Evolutionary conservation across 1,139 yeast species (phyloP).

Genomic region (Trichomonascaceae sp.): DNA sequence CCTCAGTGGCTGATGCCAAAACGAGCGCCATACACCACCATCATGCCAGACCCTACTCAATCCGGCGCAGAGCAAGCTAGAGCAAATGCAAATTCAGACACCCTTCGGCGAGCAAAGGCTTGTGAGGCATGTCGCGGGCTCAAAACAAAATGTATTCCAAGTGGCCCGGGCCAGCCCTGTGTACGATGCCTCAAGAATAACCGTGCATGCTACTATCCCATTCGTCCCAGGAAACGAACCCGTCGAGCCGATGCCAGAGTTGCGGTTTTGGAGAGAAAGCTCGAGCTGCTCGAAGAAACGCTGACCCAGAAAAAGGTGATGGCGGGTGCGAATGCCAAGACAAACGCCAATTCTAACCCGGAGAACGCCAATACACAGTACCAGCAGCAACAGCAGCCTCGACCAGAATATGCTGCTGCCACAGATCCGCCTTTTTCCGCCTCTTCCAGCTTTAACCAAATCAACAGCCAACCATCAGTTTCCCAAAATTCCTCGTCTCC

Average conservation of each 20-base stretch:
- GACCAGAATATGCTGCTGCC: background rate
- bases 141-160: slow-evolving; percentile 62
- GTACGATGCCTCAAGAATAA: slow-evolving; percentile 55
- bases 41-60: no score
- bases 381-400: background rate
- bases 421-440: no score
- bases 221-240: slow-evolving; percentile 46
- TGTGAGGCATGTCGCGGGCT: slow-evolving; percentile 71
- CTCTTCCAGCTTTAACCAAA: no score
- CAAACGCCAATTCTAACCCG: background rate
- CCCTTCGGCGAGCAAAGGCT: slow-evolving; percentile 38
- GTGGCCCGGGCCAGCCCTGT: slow-evolving; percentile 54
- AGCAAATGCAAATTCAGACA: no score
- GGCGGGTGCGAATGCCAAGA: background rate
- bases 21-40: no score
- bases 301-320: slow-evolving; percentile 6
- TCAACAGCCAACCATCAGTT: no score
- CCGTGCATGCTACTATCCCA: slow-evolving; percentile 54
- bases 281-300: slow-evolving; percentile 20
- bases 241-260: slow-evolving; percentile 23
- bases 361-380: background rate
- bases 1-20: no score
- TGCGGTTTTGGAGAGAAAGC: slow-evolving; percentile 24
- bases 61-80: no score
- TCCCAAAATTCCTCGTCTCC: background rate